Evolutionary conservation across 2,329 filamentous ascomycete species (phyloP).

Genomic region (Diplodia intermedia): DNA sequence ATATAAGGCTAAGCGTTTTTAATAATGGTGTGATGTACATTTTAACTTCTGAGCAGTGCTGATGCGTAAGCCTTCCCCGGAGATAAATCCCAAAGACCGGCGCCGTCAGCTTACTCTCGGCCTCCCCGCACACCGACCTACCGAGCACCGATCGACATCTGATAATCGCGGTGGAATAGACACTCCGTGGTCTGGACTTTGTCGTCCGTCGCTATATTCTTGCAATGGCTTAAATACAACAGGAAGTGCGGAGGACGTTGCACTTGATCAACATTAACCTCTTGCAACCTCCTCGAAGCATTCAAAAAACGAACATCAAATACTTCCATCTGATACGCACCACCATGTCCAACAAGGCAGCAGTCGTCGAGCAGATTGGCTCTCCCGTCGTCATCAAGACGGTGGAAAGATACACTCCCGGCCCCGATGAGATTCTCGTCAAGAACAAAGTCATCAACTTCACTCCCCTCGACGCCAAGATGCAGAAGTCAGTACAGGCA

Average conservation of each 20-base stretch:
- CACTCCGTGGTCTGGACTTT: background rate
- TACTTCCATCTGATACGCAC: background rate
- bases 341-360: conserved; percentile 15
- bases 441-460: conserved; percentile 41
- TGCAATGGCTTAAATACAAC: background rate
- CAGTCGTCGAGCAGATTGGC: conserved; percentile 7
- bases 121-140: background rate
- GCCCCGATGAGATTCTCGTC: conserved; percentile 36
- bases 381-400: conserved; percentile 14
- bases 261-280: background rate
- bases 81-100: background rate
- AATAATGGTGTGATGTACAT: background rate
- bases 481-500: conserved; percentile 38
- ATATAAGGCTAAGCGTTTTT: background rate
- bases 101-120: conserved; percentile 6
- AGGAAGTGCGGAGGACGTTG: background rate
- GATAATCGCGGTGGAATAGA: background rate
- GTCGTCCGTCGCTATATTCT: background rate
- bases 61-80: background rate
- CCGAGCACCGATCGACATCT: background rate
- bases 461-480: conserved; percentile 43
- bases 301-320: background rate
- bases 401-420: conserved; percentile 23
- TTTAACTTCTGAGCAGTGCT: background rate
- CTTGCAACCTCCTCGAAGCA: background rate